Evolutionary conservation across 2,329 filamentous ascomycete genomes (phyloP), one percentile per base, ranked within the genome.

Genomic region (Escovopsis sp.): DNA sequence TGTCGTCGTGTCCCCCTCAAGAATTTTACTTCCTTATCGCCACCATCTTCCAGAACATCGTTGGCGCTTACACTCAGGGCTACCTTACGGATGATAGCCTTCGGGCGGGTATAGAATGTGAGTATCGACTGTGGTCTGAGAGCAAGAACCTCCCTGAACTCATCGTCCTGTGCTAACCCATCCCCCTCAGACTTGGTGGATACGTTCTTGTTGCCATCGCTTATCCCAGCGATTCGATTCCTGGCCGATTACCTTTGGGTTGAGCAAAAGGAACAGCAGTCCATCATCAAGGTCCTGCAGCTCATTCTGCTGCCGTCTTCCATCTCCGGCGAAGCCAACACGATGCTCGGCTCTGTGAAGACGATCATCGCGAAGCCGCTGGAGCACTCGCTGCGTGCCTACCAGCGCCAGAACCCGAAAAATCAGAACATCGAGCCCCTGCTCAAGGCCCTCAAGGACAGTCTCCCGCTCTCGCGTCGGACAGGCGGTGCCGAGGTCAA

Each of bases 1-100:
- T 89, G 75, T 80, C 82, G 8, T 82, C 82, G 1, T 91, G 85
- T 51, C 78, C 80, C 2, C 85, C 85, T 1, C 84, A 88, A 54
- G 79, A 87, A 34, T 91, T 91, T 55, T 89, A 89, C 52, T 64
- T 84, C 15, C 68, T 91, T 4, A 77, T 87, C 12, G 82, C 85
- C 1, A 81, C 82, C 0, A 63, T 91, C 0, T 87, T 89, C 55
- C 73, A 81, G 49, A 81, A 86, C 50, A 85, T 82, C 36, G 73
- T 86, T 0, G 65, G 82, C 33, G 85, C 82, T 1, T 78, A 77
- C 49, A 73, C 74, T n/a, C 69, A 70, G 2, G 77, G 77, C 6
- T 68, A 75, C 35, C 60, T 93, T 4, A 72, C 72, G 1, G 74
- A 85, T 37, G 80, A 87, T 34, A 75, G 70, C 33, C 68, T 91